These are phyloP conservation scores for Closterium sp. DNA, from an alignment of 139 green algal species.

Conservation along the genomic window DNA sequence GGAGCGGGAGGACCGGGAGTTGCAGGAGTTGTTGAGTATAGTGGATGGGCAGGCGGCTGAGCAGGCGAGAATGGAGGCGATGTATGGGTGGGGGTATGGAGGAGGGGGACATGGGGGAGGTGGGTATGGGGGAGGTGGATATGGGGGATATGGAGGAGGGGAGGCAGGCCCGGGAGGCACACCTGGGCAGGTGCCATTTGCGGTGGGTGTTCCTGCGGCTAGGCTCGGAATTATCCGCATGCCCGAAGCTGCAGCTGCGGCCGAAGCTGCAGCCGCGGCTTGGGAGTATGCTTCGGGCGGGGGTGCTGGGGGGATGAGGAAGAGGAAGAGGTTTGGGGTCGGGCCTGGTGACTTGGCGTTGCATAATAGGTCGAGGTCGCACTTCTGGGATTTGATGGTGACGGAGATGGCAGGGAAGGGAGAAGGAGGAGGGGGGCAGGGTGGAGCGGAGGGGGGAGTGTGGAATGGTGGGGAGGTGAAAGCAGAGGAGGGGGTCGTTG, in stretches of 20 bases:
- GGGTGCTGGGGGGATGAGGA: neutral
- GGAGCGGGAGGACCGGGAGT: neutral
- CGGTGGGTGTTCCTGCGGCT: neutral
- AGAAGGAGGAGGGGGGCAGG: neutral
- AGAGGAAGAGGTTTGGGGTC: neutral
- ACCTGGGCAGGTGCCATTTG: neutral
- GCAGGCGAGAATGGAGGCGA: neutral
- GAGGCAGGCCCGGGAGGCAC: neutral
- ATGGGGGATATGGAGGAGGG: neutral
- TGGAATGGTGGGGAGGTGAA: too few species aligned
- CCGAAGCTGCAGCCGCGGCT: neutral
- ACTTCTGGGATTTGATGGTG: neutral
- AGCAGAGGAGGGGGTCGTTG: neutral
- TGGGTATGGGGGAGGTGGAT: neutral
- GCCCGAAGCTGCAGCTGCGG: neutral
- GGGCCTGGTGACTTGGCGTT: neutral
- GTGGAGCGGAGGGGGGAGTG: too few species aligned
- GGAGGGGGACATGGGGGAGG: neutral
- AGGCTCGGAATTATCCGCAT: neutral
- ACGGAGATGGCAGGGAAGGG: neutral
- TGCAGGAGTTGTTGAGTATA: neutral
- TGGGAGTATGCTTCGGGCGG: neutral
- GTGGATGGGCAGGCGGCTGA: neutral
- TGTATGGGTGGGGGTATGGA: neutral
- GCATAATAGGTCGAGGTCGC: neutral